phyloP scores from a whole-genome alignment of 1,284 basidiomycete genomes.

The Rhodofomes roseus region DNA sequence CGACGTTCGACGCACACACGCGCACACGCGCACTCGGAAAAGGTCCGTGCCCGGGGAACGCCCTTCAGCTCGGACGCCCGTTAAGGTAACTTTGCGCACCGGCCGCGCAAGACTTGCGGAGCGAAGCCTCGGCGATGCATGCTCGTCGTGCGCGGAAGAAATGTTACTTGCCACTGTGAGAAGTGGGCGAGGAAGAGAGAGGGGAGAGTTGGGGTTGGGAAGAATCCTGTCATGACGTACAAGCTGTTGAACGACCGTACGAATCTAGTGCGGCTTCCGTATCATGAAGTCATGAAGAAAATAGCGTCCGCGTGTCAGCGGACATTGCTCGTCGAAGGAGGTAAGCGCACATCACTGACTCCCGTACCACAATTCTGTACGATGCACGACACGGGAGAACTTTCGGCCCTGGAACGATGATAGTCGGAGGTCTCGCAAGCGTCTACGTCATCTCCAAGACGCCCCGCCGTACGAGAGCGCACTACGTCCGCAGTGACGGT shows the following conservation, averaged over 20 bases:
- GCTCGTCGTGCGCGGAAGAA: not conserved
- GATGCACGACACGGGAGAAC: not conserved
- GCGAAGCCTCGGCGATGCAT: not conserved
- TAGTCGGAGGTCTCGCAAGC: not conserved
- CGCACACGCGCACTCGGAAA: constrained; percentile 1
- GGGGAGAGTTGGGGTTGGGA: not conserved
- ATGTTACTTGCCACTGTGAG: not conserved
- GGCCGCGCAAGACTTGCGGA: not conserved
- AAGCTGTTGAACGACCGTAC: not conserved
- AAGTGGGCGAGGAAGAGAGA: not conserved
- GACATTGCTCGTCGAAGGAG: not conserved
- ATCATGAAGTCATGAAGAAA: not conserved
- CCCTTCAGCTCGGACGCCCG: not conserved
- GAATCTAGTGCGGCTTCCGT: not conserved
- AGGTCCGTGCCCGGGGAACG: not conserved
- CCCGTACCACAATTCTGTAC: not conserved
- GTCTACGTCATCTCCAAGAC: not conserved
- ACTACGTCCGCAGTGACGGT: not conserved
- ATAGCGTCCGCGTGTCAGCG: not conserved
- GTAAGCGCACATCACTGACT: not conserved
- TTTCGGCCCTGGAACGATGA: not conserved
- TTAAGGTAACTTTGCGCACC: not conserved
- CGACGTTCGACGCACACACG: not conserved
- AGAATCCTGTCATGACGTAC: not conserved
- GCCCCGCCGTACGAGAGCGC: not conserved